Percentiles rank a stretch among this genome's conserved stretches.
These are phyloP conservation scores for Alnus rubra DNA, from an alignment of 306 rosid species.

Conservation along the genomic window DNA sequence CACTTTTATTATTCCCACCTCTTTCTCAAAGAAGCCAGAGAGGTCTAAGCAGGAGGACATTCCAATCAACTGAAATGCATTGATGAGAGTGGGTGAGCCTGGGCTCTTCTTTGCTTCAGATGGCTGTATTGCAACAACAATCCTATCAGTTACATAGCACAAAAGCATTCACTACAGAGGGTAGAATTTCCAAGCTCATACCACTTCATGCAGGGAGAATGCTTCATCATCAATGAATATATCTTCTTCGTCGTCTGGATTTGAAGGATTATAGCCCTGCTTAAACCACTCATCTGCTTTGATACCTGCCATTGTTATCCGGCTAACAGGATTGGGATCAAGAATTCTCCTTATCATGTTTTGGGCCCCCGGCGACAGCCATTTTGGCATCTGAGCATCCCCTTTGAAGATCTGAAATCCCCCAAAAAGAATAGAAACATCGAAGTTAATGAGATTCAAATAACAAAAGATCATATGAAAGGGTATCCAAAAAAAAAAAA, in stretches of 20 bases:
- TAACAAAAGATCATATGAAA: neutral
- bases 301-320: slow-evolving; percentile 65
- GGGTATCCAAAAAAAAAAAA: slow-evolving; percentile 5
- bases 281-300: slow-evolving; percentile 86
- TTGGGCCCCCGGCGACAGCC: slow-evolving; percentile 71
- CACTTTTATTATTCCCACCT: slow-evolving; percentile 49
- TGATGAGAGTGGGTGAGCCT: slow-evolving; percentile 56
- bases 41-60: slow-evolving; percentile 93
- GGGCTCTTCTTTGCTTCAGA: slow-evolving; percentile 50
- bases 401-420: slow-evolving; percentile 70
- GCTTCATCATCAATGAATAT: slow-evolving; percentile 41
- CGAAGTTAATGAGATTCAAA: neutral
- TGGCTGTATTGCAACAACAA: slow-evolving; percentile 42
- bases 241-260: slow-evolving; percentile 66
- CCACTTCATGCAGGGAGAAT: slow-evolving; percentile 56
- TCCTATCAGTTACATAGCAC: slow-evolving; percentile 14
- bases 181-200: slow-evolving; percentile 25
- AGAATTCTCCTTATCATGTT: slow-evolving; percentile 71
- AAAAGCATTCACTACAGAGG: neutral
- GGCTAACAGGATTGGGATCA: slow-evolving; percentile 69
- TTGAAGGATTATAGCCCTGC: slow-evolving; percentile 58
- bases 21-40: slow-evolving; percentile 92
- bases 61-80: slow-evolving; percentile 92
- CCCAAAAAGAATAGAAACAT: neutral
- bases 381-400: slow-evolving; percentile 64